phyloP scores from a whole-genome alignment of 805 yeast genomes.

The Candida awuae region DNA sequence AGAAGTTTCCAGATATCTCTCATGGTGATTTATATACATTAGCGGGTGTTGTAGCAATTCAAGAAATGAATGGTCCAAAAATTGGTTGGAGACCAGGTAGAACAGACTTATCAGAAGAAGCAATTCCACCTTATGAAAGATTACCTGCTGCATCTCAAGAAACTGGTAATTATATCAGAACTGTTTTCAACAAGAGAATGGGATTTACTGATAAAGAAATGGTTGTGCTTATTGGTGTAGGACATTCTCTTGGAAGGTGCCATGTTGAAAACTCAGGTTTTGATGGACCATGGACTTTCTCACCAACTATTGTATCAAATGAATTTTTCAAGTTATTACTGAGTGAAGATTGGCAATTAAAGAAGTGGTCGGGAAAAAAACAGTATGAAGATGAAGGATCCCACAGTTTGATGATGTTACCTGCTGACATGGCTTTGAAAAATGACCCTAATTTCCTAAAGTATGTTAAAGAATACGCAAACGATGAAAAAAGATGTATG shows the following conservation, averaged over 20 bases:
- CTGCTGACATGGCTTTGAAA: conserved; percentile 47
- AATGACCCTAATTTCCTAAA: conserved; percentile 38
- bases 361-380: conserved; percentile 53
- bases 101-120: conserved; percentile 27
- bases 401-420: conserved; percentile 50
- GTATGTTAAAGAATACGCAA: conserved; percentile 42
- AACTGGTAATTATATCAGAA: conserved; percentile 36
- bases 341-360: conserved; percentile 49
- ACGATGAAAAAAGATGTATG: conserved; percentile 41
- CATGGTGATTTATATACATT: conserved; percentile 67
- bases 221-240: conserved; percentile 39
- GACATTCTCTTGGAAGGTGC: conserved; percentile 42
- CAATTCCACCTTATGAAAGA: conserved; percentile 41
- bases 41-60: conserved; percentile 59
- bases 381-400: conserved; percentile 57
- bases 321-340: conserved; percentile 55
- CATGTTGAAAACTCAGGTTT: conserved; percentile 57
- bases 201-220: conserved; percentile 42
- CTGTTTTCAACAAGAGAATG: conserved; percentile 36
- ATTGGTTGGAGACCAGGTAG: conserved; percentile 51
- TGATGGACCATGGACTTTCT: conserved; percentile 88
- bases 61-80: conserved; percentile 58
- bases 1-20: conserved; percentile 51
- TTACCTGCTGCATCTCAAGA: conserved; percentile 43
- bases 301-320: conserved; percentile 67